A percentile compares a stretch with the other conserved stretches of the same genome.
These are phyloP conservation scores for Dillenia suffruticosa DNA, from an alignment of 164 flowering plant species.

Conservation along the genomic window DNA sequence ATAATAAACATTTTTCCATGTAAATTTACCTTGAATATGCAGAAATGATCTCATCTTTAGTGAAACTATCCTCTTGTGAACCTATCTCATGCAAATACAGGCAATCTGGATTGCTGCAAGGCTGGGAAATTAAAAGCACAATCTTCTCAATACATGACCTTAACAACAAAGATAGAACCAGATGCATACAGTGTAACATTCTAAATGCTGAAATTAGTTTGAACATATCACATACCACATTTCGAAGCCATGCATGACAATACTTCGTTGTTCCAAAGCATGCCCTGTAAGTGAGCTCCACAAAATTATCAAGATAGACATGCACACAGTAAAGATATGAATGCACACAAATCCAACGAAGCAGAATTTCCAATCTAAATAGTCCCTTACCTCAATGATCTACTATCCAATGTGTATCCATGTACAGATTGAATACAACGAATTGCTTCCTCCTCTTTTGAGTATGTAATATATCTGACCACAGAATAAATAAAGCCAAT, in stretches of 20 bases:
- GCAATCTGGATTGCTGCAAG: conserved; percentile 91
- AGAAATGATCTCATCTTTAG: conserved; percentile 90
- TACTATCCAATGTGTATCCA: conserved; percentile 86
- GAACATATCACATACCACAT: conserved; percentile 48
- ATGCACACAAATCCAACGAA: neutral
- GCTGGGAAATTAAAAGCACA: conserved; percentile 37
- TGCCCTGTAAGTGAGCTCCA: conserved; percentile 52
- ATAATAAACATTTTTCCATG: neutral
- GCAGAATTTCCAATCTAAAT: neutral
- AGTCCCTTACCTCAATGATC: conserved; percentile 55
- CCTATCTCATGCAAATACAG: conserved; percentile 96
- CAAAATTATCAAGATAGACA: neutral
- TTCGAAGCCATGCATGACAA: conserved; percentile 97
- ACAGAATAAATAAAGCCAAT: conserved; percentile 4
- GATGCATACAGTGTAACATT: neutral
- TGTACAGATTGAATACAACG: conserved; percentile 94
- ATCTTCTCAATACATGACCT: neutral
- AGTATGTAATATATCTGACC: conserved; percentile 86
- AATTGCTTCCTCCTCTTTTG: conserved; percentile 94
- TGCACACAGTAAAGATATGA: neutral
- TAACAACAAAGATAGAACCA: neutral
- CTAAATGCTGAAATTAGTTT: neutral
- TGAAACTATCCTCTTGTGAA: conserved; percentile 89
- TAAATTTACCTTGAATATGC: conserved; percentile 73
- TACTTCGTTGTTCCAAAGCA: conserved; percentile 99